A percentile compares a stretch with the other conserved stretches of the same genome.
Evolutionary conservation across 805 yeast species (phyloP).

Genomic region (Metschnikowia chrysomelidarum): DNA sequence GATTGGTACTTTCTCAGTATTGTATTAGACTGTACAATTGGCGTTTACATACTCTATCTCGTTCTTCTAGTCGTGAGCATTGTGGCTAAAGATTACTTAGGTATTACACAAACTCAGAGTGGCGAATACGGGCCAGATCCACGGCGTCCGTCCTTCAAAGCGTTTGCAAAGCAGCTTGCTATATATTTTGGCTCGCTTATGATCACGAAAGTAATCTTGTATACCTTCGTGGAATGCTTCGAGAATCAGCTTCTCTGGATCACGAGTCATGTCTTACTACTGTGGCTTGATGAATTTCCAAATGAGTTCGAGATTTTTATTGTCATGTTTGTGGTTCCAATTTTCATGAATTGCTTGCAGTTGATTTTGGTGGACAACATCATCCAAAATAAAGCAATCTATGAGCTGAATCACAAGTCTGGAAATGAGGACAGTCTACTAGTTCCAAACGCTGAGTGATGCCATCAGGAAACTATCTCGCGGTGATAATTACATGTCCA

Average conservation of each 20-base stretch:
- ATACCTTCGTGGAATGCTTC: constrained; percentile 62
- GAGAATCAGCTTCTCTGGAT: constrained; percentile 49
- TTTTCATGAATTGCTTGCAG: constrained; percentile 71
- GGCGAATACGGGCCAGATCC: constrained; percentile 66
- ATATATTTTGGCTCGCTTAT: constrained; percentile 64
- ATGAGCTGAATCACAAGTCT: constrained; percentile 27
- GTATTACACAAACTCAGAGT: constrained; percentile 42
- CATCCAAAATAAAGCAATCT: constrained; percentile 53
- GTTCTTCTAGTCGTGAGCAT: constrained; percentile 48
- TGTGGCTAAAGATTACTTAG: constrained; percentile 43
- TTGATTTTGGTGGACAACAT: constrained; percentile 70
- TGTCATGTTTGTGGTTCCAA: constrained; percentile 81
- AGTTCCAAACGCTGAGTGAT: constrained; percentile 1
- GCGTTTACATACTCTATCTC: constrained; percentile 72
- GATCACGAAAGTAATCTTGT: constrained; percentile 64
- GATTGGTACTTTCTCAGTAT: constrained; percentile 93
- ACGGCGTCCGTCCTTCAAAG: constrained; percentile 48
- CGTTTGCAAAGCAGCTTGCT: constrained; percentile 68
- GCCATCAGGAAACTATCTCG: neutral
- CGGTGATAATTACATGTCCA: constrained; percentile 3
- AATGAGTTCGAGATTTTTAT: constrained; percentile 75
- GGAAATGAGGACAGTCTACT: constrained; percentile 1
- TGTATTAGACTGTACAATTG: constrained; percentile 88
- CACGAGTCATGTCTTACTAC: constrained; percentile 68
- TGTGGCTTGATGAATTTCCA: constrained; percentile 83